Evolutionary conservation across 73 alveolate genomes (phyloP).

Genomic region (Blepharisma stoltei): DNA sequence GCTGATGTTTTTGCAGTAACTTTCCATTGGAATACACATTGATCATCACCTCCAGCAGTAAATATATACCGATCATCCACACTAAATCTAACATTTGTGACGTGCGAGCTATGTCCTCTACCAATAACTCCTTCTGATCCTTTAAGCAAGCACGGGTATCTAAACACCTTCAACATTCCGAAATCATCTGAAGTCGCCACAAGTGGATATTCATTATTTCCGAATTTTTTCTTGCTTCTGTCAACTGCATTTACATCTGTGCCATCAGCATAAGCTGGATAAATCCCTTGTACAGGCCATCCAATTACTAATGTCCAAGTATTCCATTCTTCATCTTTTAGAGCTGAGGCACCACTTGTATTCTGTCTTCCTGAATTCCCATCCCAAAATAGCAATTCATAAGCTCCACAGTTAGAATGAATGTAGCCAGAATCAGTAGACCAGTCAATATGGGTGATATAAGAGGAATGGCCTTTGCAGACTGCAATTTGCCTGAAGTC

Average conservation of each 20-base stretch:
- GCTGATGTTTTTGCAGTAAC: conserved; percentile 29
- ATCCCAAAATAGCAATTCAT: conserved; percentile 91
- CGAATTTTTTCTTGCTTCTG: conserved; percentile 50
- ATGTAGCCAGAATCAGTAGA: conserved; percentile 65
- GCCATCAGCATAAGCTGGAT: conserved; percentile 89
- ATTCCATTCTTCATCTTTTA: conserved; percentile 81
- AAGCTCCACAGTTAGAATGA: conserved; percentile 89
- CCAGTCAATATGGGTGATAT: conserved; percentile 92
- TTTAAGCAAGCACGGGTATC: conserved; percentile 79
- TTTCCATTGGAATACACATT: conserved; percentile 91
- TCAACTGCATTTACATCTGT: conserved; percentile 89
- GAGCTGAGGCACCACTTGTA: conserved; percentile 74
- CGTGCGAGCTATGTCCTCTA: conserved; percentile 81
- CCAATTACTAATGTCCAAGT: conserved; percentile 89
- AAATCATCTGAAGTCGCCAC: conserved; percentile 93
- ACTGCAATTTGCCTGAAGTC: conserved; percentile 42
- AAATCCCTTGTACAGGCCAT: conserved; percentile 96
- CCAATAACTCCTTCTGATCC: conserved; percentile 68
- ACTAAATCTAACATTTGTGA: conserved; percentile 85
- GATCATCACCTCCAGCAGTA: conserved; percentile 96
- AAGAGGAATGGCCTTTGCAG: conserved; percentile 75
- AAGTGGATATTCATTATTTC: conserved; percentile 56
- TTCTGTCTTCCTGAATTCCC: conserved; percentile 57
- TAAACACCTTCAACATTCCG: conserved; percentile 83
- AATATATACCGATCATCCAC: conserved; percentile 71